These are phyloP conservation scores for Flaveria trinervia DNA, from an alignment of 129 eudicot genomes.

Conservation along the genomic window DNA sequence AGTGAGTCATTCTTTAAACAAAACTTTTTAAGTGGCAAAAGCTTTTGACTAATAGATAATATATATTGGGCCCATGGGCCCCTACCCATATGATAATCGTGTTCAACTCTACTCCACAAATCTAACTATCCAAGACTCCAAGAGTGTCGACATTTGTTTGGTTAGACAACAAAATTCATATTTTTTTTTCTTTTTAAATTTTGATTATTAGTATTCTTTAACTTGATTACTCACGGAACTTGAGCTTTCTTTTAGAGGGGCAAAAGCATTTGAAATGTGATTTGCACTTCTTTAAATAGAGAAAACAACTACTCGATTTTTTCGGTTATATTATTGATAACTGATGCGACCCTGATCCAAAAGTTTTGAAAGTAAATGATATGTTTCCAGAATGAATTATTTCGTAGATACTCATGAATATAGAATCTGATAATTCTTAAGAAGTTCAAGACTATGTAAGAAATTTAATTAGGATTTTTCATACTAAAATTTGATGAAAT, in stretches of 20 bases:
- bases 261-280: neutral
- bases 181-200: no score
- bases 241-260: neutral
- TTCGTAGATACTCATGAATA: no score
- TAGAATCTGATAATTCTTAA: no score
- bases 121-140: neutral
- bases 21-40: constrained; percentile 2
- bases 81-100: neutral
- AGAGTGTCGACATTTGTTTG: constrained; percentile 5
- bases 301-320: neutral
- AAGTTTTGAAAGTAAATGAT: no score
- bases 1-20: constrained; percentile 6
- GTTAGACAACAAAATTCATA: neutral
- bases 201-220: neutral
- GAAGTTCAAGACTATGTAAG: no score
- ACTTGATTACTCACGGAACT: neutral
- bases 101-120: neutral
- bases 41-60: neutral
- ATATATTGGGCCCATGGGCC: constrained; percentile 7
- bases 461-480: no score
- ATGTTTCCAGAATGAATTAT: no score
- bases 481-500: no score
- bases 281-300: neutral
- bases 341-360: no score
- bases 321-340: no score